phyloP scores from a whole-genome alignment of 2,329 filamentous ascomycete species.

The Aspergillus carbonarius region DNA sequence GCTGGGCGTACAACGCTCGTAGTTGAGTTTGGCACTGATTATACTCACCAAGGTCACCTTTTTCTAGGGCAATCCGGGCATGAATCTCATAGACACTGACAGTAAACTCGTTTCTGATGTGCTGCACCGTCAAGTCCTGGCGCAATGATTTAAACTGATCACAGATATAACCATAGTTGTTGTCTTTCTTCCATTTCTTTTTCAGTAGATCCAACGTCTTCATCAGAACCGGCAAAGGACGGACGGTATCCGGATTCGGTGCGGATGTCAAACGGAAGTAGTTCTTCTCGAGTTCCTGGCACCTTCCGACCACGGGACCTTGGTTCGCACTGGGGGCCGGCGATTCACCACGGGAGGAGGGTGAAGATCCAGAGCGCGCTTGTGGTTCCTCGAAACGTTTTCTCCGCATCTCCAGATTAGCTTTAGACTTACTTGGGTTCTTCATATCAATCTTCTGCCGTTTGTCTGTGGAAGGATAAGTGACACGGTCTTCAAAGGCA shows the following conservation, averaged over 20 bases:
- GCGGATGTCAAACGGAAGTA: slow-evolving; percentile 92
- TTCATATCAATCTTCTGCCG: slow-evolving; percentile 51
- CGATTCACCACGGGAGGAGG: slow-evolving; percentile 47
- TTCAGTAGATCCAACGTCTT: slow-evolving; percentile 86
- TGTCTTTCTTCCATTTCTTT: slow-evolving; percentile 89
- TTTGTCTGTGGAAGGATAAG: slow-evolving; percentile 57
- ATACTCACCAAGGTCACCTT: slow-evolving; percentile 99
- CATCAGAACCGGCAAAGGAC: slow-evolving; percentile 74
- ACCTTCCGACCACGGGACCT: slow-evolving; percentile 81
- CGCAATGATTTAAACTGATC: slow-evolving; percentile 99
- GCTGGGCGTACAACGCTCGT: slow-evolving; percentile 82
- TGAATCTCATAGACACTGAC: slow-evolving; percentile 97
- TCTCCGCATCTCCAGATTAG: slow-evolving; percentile 81
- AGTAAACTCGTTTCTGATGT: slow-evolving; percentile 94
- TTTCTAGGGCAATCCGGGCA: slow-evolving; percentile 94
- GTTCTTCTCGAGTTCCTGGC: slow-evolving; percentile 81
- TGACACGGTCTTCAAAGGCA: slow-evolving; percentile 72
- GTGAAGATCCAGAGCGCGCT: slow-evolving; percentile 41
- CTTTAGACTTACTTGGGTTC: slow-evolving; percentile 82
- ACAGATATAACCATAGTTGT: slow-evolving; percentile 96
- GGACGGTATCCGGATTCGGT: slow-evolving; percentile 83
- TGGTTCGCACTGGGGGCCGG: slow-evolving; percentile 46
- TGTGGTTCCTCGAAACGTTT: slow-evolving; percentile 72
- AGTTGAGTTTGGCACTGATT: slow-evolving; percentile 99
- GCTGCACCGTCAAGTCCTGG: slow-evolving; percentile 96